Percentiles rank a stretch among this genome's conserved stretches.
These are phyloP conservation scores for Lecanicillium sp. DNA, from an alignment of 2,329 filamentous ascomycete genomes.

Conservation along the genomic window DNA sequence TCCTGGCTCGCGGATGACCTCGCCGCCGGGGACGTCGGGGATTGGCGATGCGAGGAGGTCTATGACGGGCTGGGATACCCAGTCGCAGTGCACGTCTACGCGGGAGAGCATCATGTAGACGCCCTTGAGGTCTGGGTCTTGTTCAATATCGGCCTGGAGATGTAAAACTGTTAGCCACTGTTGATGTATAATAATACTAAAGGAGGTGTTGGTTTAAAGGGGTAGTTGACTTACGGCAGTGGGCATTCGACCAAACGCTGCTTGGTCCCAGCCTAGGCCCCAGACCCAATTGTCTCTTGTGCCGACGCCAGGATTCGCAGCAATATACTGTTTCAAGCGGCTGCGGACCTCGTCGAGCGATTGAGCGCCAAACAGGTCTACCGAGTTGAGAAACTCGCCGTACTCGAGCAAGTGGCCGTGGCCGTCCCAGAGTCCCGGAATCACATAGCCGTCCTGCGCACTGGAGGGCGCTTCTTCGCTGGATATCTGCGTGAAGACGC, in stretches of 20 bases:
- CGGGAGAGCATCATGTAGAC: conserved; percentile 62
- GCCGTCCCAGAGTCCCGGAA: conserved; percentile 63
- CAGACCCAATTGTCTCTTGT: conserved; percentile 51
- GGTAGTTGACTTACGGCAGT: conserved; percentile 39
- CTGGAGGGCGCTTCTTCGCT: conserved; percentile 20
- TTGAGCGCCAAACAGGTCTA: conserved; percentile 52
- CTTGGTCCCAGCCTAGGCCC: conserved; percentile 65
- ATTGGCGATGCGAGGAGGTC: conserved; percentile 46
- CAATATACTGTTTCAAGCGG: conserved; percentile 44
- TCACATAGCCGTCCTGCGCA: conserved; percentile 38
- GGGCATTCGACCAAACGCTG: conserved; percentile 55
- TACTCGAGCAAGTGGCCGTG: conserved; percentile 61
- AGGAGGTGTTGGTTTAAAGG: not conserved
- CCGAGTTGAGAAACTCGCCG: conserved; percentile 59
- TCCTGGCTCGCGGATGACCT: conserved; percentile 52
- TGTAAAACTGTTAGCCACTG: too few relatives aligned
- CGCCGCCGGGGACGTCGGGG: conserved; percentile 52
- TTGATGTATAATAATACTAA: not conserved
- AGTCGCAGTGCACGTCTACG: conserved; percentile 62
- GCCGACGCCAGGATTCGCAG: conserved; percentile 40
- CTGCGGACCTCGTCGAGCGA: conserved; percentile 45
- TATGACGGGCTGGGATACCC: conserved; percentile 58
- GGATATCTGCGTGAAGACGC: conserved; percentile 42
- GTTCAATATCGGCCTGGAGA: conserved; percentile 42
- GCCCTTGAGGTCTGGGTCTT: conserved; percentile 40